Base-by-base conservation (phyloP, 2,329 filamentous ascomycete genomes). In the Talaromyces sp. region DNA sequence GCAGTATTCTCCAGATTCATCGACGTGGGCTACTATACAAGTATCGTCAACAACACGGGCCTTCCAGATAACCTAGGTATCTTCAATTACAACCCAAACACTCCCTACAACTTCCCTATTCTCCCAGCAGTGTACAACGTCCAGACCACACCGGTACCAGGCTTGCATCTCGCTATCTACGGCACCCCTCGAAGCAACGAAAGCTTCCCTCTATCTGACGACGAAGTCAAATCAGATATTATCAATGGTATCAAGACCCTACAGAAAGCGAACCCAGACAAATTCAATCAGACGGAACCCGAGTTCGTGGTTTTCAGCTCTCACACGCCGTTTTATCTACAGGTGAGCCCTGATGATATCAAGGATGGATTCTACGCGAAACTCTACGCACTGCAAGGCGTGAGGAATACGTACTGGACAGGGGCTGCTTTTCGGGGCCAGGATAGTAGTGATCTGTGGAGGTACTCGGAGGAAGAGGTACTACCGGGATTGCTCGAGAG, bases 361-460 rank as follows among this genome's bases (percentile, higher is more conserved):
- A 68, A 66, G 22, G 67, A 63, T 7, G 81, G 81, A 0, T 83
- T 82, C 58, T 79, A 83, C 64, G 72, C 75, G 43, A 68, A 76
- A 47, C 70, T 82, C 58, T 76, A 79, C 68, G 76, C 70, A 1
- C 70, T 84, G 31, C 82, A 84, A 70, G 82, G 82, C 0, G 67
- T 76, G 17, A 71, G 74, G 19, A 78, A 76, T n/a, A 83, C 81
- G 0, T 84, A 73, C 70, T 83, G 78, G 68, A 83, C 80, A 0
- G 81, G 82, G 1, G 75, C 76, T 15, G 76, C 80, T 4, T 81
- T 71, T 17, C 65, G 67, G 10, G 60, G 68, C 22, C 69, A 72
- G 53, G 68, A 70, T 61, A 69, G 69, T 15, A 61, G 69, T 4
- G 27, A 70, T 49, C 25, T 73, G n/a, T 73, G 72, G 71, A 67